phyloP scores from a whole-genome alignment of 495 filamentous ascomycete genomes.

The Penicillium pancosmium region DNA sequence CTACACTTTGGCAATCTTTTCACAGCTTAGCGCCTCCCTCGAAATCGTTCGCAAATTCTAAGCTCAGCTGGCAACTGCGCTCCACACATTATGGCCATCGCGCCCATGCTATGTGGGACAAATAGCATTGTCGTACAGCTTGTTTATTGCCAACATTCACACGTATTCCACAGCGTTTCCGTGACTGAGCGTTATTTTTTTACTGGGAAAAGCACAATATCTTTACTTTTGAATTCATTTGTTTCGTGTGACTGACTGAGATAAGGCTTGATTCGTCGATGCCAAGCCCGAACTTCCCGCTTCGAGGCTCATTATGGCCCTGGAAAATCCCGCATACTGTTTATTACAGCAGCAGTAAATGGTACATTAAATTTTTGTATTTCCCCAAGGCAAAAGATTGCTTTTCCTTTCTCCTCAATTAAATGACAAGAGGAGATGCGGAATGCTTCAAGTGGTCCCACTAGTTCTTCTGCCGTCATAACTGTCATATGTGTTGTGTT shows the following conservation, averaged over 20 bases:
- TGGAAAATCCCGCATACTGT: constrained; percentile 10
- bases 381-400: neutral
- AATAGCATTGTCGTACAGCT: constrained; percentile 4
- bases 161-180: neutral
- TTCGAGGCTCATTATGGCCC: neutral
- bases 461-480: constrained; percentile 4
- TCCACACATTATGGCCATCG: no score
- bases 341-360: neutral
- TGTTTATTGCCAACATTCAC: neutral
- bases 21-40: no score
- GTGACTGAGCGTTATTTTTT: neutral
- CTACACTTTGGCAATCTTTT: neutral
- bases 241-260: no score
- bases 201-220: no score
- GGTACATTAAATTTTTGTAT: neutral
- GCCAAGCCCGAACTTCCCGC: constrained; percentile 10
- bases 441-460: constrained; percentile 6
- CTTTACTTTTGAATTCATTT: no score
- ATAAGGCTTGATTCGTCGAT: neutral
- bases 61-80: no score
- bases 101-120: no score
- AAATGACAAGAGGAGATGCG: constrained; percentile 8
- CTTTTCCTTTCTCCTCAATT: neutral
- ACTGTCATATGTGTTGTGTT: constrained; percentile 10
- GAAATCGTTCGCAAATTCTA: no score